phyloP scores from a whole-genome alignment of 2,329 filamentous ascomycete species.

The Ophidiomyces ophidiicola region DNA sequence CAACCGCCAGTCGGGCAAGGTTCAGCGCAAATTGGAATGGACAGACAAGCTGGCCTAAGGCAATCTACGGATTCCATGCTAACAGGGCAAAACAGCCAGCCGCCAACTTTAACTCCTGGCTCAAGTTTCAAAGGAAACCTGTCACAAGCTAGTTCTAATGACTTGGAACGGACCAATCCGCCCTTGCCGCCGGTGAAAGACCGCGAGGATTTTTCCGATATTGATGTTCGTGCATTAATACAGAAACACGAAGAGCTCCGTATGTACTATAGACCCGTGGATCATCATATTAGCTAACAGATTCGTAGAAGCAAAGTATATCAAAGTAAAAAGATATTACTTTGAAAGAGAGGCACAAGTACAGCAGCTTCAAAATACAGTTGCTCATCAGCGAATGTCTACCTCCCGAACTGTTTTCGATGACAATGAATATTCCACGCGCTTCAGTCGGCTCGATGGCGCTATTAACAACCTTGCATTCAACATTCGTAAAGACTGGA shows the following conservation, averaged over 20 bases:
- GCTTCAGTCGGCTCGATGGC: constrained; percentile 83
- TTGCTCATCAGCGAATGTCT: constrained; percentile 89
- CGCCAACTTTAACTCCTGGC: constrained; percentile 18
- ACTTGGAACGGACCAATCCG: constrained; percentile 39
- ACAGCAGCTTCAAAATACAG: constrained; percentile 90
- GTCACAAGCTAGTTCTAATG: constrained; percentile 23
- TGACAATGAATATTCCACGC: constrained; percentile 81
- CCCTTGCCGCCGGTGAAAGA: constrained; percentile 27
- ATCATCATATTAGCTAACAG: neutral
- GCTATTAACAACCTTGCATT: constrained; percentile 91
- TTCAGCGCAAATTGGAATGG: constrained; percentile 13
- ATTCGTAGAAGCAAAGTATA: constrained; percentile 73
- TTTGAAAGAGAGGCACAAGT: constrained; percentile 86
- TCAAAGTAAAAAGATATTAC: constrained; percentile 94
- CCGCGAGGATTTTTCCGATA: constrained; percentile 30
- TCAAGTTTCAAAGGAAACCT: constrained; percentile 21
- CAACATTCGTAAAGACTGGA: constrained; percentile 93
- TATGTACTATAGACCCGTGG: constrained; percentile 20
- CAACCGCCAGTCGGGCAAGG: constrained; percentile 12
- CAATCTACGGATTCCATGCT: constrained; percentile 11
- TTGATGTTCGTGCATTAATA: constrained; percentile 36
- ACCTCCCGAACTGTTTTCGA: constrained; percentile 89
- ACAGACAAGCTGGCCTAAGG: constrained; percentile 15
- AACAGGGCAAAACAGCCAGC: constrained; percentile 4
- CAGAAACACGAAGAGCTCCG: constrained; percentile 37